Evolutionary conservation across 1,139 yeast species (phyloP).

Genomic region (Suhomyces bolitotheri): DNA sequence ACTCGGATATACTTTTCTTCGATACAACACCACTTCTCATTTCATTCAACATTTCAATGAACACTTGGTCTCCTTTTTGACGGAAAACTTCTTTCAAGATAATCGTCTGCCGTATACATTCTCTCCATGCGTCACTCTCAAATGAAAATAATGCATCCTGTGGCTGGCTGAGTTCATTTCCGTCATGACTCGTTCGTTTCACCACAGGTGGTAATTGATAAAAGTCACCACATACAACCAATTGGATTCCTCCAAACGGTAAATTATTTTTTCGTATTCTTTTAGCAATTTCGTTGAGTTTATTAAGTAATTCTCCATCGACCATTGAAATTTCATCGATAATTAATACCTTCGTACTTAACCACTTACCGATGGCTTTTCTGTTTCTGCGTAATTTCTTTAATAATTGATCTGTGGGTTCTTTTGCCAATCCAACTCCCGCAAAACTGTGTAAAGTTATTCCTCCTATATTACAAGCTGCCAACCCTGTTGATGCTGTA

Average conservation of each 20-base stretch:
- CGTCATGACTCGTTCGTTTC: constrained; percentile 27
- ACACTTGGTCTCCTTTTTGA: constrained; percentile 77
- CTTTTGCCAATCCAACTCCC: constrained; percentile 76
- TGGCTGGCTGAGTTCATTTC: constrained; percentile 20
- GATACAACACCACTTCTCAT: constrained; percentile 75
- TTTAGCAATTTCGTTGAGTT: constrained; percentile 66
- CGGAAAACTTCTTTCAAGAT: constrained; percentile 82
- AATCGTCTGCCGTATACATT: constrained; percentile 63
- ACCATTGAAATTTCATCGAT: constrained; percentile 92
- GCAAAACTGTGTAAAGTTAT: constrained; percentile 82
- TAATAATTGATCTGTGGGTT: constrained; percentile 35
- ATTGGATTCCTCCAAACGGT: constrained; percentile 90
- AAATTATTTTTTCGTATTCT: constrained; percentile 44
- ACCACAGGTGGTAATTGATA: constrained; percentile 87
- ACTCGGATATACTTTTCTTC: constrained; percentile 52
- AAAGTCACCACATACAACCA: constrained; percentile 85
- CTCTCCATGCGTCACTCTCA: constrained; percentile 74
- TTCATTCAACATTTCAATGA: constrained; percentile 84
- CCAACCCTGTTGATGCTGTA: constrained; percentile 91
- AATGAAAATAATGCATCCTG: constrained; percentile 60
- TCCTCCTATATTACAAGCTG: constrained; percentile 92
- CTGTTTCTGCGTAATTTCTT: constrained; percentile 58
- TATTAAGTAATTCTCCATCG: constrained; percentile 72
- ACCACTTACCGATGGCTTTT: constrained; percentile 63
- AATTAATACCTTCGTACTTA: constrained; percentile 58